A percentile compares a stretch with the other conserved stretches of the same genome.
phyloP scores from a whole-genome alignment of 2,329 filamentous ascomycete genomes.

The Neocatenulostroma microsporum region DNA sequence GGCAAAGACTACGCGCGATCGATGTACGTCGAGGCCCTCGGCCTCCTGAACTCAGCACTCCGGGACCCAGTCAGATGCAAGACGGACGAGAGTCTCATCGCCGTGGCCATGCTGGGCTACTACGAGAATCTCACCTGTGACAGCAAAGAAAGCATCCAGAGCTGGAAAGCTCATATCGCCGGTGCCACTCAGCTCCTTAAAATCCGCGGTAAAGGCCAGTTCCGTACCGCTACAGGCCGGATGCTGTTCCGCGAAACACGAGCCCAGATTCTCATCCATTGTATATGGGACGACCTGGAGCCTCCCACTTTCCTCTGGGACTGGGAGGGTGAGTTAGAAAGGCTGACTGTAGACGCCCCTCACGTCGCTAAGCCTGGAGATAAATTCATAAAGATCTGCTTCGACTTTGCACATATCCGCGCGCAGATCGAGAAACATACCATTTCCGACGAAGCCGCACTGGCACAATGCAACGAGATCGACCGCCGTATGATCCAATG shows the following conservation, averaged over 20 bases:
- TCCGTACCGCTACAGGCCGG: slow-evolving; percentile 19
- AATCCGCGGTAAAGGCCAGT: slow-evolving; percentile 25
- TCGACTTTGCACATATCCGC: slow-evolving; percentile 20
- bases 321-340: slow-evolving; percentile 20
- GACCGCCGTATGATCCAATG: slow-evolving; percentile 24
- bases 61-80: slow-evolving; percentile 23
- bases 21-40: slow-evolving; percentile 25
- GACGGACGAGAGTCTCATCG: slow-evolving; percentile 29
- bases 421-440: slow-evolving; percentile 11
- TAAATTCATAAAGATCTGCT: slow-evolving; percentile 16
- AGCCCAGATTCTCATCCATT: slow-evolving; percentile 21
- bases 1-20: slow-evolving; percentile 20
- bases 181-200: slow-evolving; percentile 30
- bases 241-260: slow-evolving; percentile 25
- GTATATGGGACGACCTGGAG: slow-evolving; percentile 25
- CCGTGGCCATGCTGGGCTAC: slow-evolving; percentile 30
- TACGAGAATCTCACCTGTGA: slow-evolving; percentile 32
- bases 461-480: slow-evolving; percentile 15
- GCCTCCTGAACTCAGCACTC: slow-evolving; percentile 28
- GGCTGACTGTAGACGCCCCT: no score
- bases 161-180: slow-evolving; percentile 34
- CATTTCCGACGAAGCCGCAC: slow-evolving; percentile 18
- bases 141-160: slow-evolving; percentile 23
- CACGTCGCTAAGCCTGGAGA: slow-evolving; percentile 17
- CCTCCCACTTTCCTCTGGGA: slow-evolving; percentile 23